Percentiles rank a stretch among this genome's conserved stretches.
Evolutionary conservation across 2,329 filamentous ascomycete species (phyloP).

Genomic region (Fusarium mangiferae): DNA sequence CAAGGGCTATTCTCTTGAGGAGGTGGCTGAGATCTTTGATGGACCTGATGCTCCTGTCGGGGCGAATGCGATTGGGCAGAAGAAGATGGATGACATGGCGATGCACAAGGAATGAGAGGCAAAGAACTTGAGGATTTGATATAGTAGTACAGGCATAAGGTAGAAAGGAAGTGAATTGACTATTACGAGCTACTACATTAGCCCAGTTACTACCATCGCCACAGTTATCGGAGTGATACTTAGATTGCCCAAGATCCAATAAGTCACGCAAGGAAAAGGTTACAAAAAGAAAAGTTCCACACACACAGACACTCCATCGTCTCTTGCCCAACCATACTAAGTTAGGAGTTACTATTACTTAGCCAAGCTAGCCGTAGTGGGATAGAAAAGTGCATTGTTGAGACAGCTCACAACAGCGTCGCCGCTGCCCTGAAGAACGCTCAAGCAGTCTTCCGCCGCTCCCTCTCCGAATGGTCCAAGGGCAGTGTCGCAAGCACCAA

Average conservation of each 20-base stretch:
- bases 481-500: background rate
- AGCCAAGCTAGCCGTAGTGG: background rate
- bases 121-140: background rate
- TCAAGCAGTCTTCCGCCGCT: background rate
- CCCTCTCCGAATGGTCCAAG: background rate
- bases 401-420: background rate
- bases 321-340: background rate
- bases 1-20: conserved; percentile 36
- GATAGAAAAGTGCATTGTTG: background rate
- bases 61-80: conserved; percentile 33
- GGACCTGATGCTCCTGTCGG: conserved; percentile 33
- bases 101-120: background rate
- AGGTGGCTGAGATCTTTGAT: conserved; percentile 41
- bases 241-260: background rate
- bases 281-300: background rate
- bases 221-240: background rate
- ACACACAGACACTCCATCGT: background rate
- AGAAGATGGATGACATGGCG: conserved; percentile 16
- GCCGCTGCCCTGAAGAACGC: background rate
- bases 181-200: background rate
- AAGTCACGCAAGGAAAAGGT: background rate
- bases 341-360: background rate
- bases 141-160: background rate
- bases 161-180: background rate
- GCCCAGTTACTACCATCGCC: background rate